Conservation (phyloP, 2,329 filamentous ascomycete species). For the Botrytis galanthina region DNA sequence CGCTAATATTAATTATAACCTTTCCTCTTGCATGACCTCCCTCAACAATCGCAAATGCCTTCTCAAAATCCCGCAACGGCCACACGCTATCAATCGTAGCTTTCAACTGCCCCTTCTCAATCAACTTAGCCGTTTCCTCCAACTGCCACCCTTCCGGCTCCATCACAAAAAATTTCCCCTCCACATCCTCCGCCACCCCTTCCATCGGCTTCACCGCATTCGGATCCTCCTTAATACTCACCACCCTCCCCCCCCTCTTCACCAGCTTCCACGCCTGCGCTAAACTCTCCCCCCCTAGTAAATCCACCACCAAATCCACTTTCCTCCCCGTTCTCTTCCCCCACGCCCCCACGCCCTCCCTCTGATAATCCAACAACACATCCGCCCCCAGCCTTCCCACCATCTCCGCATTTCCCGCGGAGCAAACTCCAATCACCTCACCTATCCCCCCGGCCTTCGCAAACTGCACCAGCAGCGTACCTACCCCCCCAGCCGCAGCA, state of each 20-base stretch:
- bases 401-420: not conserved
- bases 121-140: not conserved
- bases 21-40: conserved; percentile 13
- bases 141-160: conserved; percentile 12
- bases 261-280: conserved; percentile 1
- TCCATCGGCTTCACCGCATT: not conserved
- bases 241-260: not conserved
- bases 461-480: not conserved
- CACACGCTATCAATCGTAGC: conserved; percentile 10
- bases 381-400: not conserved
- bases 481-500: conserved; percentile 12
- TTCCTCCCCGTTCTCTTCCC: not conserved
- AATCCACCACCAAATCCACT: conserved; percentile 15
- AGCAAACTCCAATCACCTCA: conserved; percentile 1
- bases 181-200: not conserved
- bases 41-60: conserved; percentile 11
- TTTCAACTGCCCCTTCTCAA: not conserved
- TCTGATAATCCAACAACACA: conserved; percentile 6
- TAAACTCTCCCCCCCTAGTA: not conserved
- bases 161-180: conserved; percentile 5
- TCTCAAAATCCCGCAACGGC: conserved; percentile 5
- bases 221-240: conserved; percentile 12
- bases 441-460: conserved; percentile 2
- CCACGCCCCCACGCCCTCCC: not conserved
- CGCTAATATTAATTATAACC: conserved; percentile 5